Evolutionary conservation across 78 protist species (phyloP).

Genomic region (Guillardia theta): DNA sequence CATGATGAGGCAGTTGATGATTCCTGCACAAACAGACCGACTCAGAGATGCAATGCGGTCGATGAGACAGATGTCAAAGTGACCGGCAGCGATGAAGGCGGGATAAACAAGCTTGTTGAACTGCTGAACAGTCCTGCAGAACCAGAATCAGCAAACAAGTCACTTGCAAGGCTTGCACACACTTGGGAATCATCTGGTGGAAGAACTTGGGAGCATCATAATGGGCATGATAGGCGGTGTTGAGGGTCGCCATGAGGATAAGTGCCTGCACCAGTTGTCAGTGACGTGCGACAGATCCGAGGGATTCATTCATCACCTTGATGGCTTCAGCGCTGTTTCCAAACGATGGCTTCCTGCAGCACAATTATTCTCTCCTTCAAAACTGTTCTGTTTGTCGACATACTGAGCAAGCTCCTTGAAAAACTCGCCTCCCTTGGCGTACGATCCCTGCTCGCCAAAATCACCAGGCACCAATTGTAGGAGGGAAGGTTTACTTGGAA

Average conservation of each 20-base stretch:
- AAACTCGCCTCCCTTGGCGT: background rate
- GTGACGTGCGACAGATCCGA: background rate
- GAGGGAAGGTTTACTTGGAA: too few species aligned
- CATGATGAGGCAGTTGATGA: background rate
- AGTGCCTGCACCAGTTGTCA: background rate
- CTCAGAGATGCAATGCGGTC: background rate
- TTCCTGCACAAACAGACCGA: background rate
- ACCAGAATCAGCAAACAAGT: too few species aligned
- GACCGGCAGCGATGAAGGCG: background rate
- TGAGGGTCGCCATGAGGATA: background rate
- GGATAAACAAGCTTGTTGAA: background rate
- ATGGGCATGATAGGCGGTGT: background rate
- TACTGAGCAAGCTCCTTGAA: too few species aligned
- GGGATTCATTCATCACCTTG: too few species aligned
- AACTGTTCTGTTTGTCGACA: too few species aligned
- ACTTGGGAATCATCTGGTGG: background rate
- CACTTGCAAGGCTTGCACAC: too few species aligned
- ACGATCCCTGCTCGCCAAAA: too few species aligned
- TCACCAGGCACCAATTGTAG: too few species aligned
- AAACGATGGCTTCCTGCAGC: too few species aligned
- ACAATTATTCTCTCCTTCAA: too few species aligned
- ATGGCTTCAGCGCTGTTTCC: too few species aligned
- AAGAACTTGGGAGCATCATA: background rate
- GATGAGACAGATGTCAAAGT: background rate
- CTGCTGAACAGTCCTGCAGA: background rate